Evolutionary conservation across 306 rosid species (phyloP).

Genomic region (Acacia melanoxylon): DNA sequence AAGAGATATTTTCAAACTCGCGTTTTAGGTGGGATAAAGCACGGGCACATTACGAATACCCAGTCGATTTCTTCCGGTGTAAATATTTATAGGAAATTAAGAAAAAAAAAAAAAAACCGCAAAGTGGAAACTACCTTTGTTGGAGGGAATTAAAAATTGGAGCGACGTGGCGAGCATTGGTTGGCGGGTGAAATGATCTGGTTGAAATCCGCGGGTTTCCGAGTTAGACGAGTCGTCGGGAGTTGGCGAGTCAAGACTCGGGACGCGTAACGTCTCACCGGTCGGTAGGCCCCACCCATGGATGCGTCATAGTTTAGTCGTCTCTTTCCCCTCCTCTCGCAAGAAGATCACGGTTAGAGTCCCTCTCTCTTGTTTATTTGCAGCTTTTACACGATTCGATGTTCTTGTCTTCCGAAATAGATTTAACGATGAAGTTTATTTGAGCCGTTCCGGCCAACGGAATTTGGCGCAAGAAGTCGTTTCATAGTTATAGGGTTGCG

Average conservation of each 20-base stretch:
- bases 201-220: constrained; percentile 15
- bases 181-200: background rate
- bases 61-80: background rate
- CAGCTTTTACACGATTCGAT: too few species aligned
- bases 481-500: background rate
- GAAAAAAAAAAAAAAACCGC: background rate
- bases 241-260: background rate
- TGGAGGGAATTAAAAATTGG: too few species aligned
- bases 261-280: background rate
- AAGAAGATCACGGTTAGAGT: too few species aligned
- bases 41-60: background rate
- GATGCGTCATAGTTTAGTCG: background rate
- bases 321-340: too few species aligned
- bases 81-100: background rate
- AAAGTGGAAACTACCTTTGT: background rate
- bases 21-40: background rate
- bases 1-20: background rate
- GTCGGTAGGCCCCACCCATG: background rate
- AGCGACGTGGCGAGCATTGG: background rate
- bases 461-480: background rate
- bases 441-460: background rate
- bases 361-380: too few species aligned
- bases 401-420: too few species aligned
- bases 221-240: background rate
- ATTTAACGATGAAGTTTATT: too few species aligned